Evolutionary conservation across 75 land plant genomes (phyloP), one percentile per base, ranked within the genome.

Genomic region (Selaginella tamariscina): DNA sequence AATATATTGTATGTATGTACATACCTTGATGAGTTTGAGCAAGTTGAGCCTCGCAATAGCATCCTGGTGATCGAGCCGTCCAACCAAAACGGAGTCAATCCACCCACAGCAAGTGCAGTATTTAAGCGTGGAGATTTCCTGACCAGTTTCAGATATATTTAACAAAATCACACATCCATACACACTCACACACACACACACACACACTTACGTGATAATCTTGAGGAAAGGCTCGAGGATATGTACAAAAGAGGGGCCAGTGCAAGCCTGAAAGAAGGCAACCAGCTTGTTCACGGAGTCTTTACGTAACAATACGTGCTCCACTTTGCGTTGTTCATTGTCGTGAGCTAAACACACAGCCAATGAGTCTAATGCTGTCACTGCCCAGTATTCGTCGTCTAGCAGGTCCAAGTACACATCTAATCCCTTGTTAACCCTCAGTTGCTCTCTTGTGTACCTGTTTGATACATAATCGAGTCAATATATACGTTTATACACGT

Each of bases 301-400:
- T 56, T 86, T 84, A 68, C 83, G 82, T 57, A 91, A 70, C 54
- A 95, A 73, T 5, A 86, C 85, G 67, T 83, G 88, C 65, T 95
- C 99, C 20, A 95, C 96, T 63, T 87, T 95, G 30, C 79, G 82
- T 66, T 87, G 90, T 60, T 95, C 99, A 76, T 91, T 95, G 70
- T 95, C 99, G 81, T 87, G 97, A 27, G 99, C 92, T 59, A 95
- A 76, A 82, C 99, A 95, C 54, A 88, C 92, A 29, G 99, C 96
- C 71, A 95, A 74, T 0, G 99, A 95, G 64, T 95, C 99, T 62
- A 95, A 71, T 26, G 99, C 96, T 29, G 97, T 90, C 5, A 88
- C 91, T 44, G 96, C 82, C 99, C 99, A 95, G 0, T 65, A 26
- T 60, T 87, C 92, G 70, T 95, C 97, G 59, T 90, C 91, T 62